A percentile compares a stretch with the other conserved stretches of the same genome.
phyloP scores from a whole-genome alignment of 345 rosid genomes.

The Aegle marmelos region DNA sequence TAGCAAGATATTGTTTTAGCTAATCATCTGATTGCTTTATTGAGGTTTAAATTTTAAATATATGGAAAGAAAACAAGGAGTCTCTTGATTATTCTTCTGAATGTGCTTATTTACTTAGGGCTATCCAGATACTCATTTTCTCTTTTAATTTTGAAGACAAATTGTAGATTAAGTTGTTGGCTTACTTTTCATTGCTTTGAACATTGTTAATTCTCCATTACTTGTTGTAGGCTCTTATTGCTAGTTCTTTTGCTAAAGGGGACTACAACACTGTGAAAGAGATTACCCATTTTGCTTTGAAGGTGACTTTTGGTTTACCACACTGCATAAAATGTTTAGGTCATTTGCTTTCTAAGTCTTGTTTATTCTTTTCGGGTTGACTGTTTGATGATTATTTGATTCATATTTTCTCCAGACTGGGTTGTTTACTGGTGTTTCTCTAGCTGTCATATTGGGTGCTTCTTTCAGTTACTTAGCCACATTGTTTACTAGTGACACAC shows the following conservation, averaged over 20 bases:
- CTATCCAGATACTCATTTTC: too few relatives aligned
- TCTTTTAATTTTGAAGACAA: background rate
- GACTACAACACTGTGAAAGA: constrained; percentile 35
- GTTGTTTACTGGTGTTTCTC: constrained; percentile 35
- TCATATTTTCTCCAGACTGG: constrained; percentile 29
- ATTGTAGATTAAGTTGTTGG: background rate
- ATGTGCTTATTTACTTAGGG: background rate
- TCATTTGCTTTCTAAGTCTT: background rate
- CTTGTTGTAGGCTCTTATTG: constrained; percentile 43
- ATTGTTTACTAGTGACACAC: constrained; percentile 37
- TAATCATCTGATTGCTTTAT: background rate
- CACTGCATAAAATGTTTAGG: background rate
- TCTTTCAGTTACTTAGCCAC: constrained; percentile 35
- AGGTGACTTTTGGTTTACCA: constrained; percentile 20
- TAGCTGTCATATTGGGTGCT: constrained; percentile 33
- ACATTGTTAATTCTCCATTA: background rate
- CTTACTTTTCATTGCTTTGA: background rate
- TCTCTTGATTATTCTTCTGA: background rate
- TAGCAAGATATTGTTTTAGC: background rate
- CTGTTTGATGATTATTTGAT: background rate
- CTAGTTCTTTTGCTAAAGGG: constrained; percentile 38
- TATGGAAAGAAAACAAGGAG: background rate
- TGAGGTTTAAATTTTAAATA: background rate
- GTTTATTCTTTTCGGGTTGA: background rate
- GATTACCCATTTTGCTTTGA: constrained; percentile 31